Evolutionary conservation across 164 flowering plant genomes (phyloP).

Genomic region (Tetracentron sinense): DNA sequence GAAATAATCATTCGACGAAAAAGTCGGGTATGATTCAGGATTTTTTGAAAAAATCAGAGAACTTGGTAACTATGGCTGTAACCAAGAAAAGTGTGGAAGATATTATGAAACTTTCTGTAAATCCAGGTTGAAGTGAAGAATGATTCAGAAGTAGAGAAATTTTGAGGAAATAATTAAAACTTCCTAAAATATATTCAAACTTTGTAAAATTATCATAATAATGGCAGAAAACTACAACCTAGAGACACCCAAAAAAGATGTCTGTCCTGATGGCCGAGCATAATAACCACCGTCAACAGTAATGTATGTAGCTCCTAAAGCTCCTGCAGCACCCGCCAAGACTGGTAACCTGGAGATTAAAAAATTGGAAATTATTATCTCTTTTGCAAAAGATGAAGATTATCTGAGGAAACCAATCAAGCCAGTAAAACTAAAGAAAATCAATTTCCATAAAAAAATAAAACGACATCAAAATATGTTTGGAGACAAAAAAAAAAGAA

Average conservation of each 20-base stretch:
- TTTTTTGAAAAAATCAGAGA: too few relatives aligned
- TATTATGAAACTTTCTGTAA: too few relatives aligned
- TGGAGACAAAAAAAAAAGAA: too few relatives aligned
- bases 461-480: too few relatives aligned
- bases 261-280: conserved; percentile 63
- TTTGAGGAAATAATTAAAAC: too few relatives aligned
- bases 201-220: neutral
- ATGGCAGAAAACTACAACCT: conserved; percentile 41
- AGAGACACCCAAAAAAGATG: conserved; percentile 48
- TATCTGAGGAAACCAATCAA: neutral
- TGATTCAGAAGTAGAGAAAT: too few relatives aligned
- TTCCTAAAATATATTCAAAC: too few relatives aligned
- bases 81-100: too few relatives aligned
- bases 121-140: too few relatives aligned
- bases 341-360: conserved; percentile 67
- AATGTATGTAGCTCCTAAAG: conserved; percentile 69
- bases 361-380: neutral
- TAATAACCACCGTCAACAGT: conserved; percentile 77
- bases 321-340: conserved; percentile 87
- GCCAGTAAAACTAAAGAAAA: neutral
- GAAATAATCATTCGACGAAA: too few relatives aligned
- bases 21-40: too few relatives aligned
- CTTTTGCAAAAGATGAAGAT: neutral
- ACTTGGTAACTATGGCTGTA: too few relatives aligned
- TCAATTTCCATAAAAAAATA: neutral